Evolutionary conservation across 2,329 filamentous ascomycete species (phyloP), one percentile per base, ranked within the genome.

Genomic region (Mycocentrospora acerina): DNA sequence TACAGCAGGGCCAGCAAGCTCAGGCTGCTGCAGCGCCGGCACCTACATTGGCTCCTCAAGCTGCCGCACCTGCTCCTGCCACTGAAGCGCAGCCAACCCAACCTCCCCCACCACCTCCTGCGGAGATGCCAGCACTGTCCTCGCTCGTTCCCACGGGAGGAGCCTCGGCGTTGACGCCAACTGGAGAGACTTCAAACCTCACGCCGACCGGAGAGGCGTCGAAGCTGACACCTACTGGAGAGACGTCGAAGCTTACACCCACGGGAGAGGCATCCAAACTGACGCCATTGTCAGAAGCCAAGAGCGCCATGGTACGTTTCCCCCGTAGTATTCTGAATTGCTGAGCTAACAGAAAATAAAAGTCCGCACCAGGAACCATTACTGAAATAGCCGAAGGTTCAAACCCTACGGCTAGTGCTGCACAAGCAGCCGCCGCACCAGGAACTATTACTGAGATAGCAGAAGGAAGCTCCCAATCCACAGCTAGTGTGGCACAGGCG

Each of bases 261-360:
- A n/a, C 24, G n/a, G 18, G 27, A 29, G 19, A 22, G 19, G 19
- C 19, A 22, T 22, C 19, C 9, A 22, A 5, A 22, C 5, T 22
- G 5, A 22, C 19, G 7, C 19, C 12, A 11, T n/a, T 27, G 25
- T 27, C 27, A 15, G 44, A 38, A 36, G 40, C 35, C 12, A 35
- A 30, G 22, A 51, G 44, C 26, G 42, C 38, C 25, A 46, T 35
- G 15, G 55, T 59, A 52, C 8, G 54, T 45, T 10, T 24, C 4
- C 4, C 5, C 13, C n/a, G n/a, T 15, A 5, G 9, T 5, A 3
- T 4, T 10, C 9, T 18, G 2, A 9, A 9, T 22, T 17, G 4
- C 12, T 6, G 7, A 26, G 19, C 36, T 44, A 7, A 44, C 16
- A 17, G 18, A 9, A 29, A 3, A 29, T 14, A 37, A 17, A 40